Evolutionary conservation across 2,329 filamentous ascomycete genomes (phyloP).

Genomic region (Botryotinia convoluta): DNA sequence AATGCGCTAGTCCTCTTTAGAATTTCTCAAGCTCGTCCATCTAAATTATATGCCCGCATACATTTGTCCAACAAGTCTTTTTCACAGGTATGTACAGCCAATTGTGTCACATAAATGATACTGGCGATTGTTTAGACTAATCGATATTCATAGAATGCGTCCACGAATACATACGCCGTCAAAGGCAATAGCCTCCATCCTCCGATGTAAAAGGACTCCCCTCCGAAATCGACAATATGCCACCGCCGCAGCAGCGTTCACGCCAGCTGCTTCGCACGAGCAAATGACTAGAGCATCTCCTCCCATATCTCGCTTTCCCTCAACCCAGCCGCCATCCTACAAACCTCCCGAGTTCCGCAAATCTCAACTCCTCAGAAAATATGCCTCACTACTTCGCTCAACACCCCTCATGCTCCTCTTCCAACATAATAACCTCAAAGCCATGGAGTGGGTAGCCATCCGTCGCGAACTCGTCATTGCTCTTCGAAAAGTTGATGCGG

Average conservation of each 20-base stretch:
- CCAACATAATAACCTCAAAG: constrained; percentile 72
- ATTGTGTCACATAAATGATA: neutral
- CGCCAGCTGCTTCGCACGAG: constrained; percentile 47
- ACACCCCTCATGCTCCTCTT: constrained; percentile 68
- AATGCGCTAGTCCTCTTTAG: constrained; percentile 27
- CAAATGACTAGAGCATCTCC: constrained; percentile 45
- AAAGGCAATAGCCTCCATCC: constrained; percentile 34
- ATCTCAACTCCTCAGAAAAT: constrained; percentile 77
- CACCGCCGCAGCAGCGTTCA: constrained; percentile 49
- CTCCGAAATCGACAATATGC: constrained; percentile 46
- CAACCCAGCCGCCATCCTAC: constrained; percentile 82
- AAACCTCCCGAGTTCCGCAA: constrained; percentile 85
- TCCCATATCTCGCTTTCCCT: constrained; percentile 45
- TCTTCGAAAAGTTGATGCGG: constrained; percentile 60
- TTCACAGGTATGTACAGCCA: constrained; percentile 22
- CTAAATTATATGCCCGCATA: constrained; percentile 6
- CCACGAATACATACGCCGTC: constrained; percentile 44
- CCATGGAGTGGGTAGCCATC: constrained; percentile 64
- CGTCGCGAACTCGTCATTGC: constrained; percentile 61
- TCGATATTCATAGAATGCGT: constrained; percentile 45
- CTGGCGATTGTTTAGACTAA: constrained; percentile 1
- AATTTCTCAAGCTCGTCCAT: constrained; percentile 26
- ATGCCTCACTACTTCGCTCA: constrained; percentile 69
- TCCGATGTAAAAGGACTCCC: constrained; percentile 40
- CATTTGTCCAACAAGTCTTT: constrained; percentile 13